Conservation (phyloP, 106 monocot species). For the Ottelia alismoides region DNA sequence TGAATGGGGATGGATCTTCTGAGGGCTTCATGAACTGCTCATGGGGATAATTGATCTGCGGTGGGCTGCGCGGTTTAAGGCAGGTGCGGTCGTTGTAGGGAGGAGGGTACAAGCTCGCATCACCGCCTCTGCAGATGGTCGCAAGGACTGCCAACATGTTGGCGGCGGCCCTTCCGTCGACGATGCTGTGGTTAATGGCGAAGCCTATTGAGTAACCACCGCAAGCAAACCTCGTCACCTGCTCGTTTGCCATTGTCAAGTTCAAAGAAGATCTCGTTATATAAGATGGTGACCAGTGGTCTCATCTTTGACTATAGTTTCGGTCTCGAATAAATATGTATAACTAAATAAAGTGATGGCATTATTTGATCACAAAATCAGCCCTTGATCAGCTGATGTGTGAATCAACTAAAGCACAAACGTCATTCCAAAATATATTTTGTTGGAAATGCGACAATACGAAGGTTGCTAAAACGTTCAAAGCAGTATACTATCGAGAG, state of each 20-base stretch:
- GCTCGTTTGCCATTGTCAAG: background rate
- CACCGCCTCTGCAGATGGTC: slow-evolving; percentile 47
- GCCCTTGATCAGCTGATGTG: too few relatives aligned
- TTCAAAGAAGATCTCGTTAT: too few relatives aligned
- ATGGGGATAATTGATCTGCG: slow-evolving; percentile 50
- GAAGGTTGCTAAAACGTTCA: too few relatives aligned
- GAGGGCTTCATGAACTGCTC: slow-evolving; percentile 39
- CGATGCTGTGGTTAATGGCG: slow-evolving; percentile 55
- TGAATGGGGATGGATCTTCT: slow-evolving; percentile 26
- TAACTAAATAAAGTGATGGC: too few relatives aligned
- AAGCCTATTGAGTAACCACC: slow-evolving; percentile 73
- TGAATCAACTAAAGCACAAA: too few relatives aligned
- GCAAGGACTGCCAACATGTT: slow-evolving; percentile 63
- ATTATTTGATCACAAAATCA: too few relatives aligned
- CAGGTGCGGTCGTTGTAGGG: slow-evolving; percentile 46
- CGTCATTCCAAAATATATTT: too few relatives aligned
- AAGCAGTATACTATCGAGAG: too few relatives aligned
- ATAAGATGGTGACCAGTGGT: too few relatives aligned
- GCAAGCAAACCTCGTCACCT: slow-evolving; percentile 73
- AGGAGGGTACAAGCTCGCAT: background rate
- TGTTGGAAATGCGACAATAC: too few relatives aligned
- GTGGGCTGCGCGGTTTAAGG: slow-evolving; percentile 48
- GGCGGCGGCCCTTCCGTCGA: slow-evolving; percentile 62
- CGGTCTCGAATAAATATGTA: too few relatives aligned
- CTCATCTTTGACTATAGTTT: too few relatives aligned